A percentile compares a stretch with the other conserved stretches of the same genome.
These are phyloP conservation scores for Flaveria trinervia DNA, from an alignment of 129 eudicot genomes.

Conservation along the genomic window DNA sequence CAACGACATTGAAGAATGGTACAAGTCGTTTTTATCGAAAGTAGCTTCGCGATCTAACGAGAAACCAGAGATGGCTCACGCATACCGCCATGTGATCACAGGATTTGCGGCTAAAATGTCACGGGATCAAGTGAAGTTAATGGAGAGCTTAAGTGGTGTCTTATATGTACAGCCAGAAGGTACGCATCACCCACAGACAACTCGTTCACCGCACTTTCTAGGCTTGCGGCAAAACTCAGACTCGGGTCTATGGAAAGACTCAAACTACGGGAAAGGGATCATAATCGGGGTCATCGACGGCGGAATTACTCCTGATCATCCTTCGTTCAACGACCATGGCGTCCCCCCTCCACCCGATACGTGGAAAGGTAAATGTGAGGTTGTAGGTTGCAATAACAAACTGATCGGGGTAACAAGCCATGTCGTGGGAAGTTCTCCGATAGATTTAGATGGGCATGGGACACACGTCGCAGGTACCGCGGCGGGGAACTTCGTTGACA, in stretches of 20 bases:
- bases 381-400: slow-evolving; percentile 29
- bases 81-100: slow-evolving; percentile 23
- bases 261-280: slow-evolving; percentile 32
- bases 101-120: slow-evolving; percentile 43
- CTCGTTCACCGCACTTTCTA: slow-evolving; percentile 32
- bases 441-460: slow-evolving; percentile 42
- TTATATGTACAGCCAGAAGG: slow-evolving; percentile 28
- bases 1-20: slow-evolving; percentile 9
- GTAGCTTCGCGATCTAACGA: not conserved
- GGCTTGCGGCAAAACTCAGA: slow-evolving; percentile 25
- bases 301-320: slow-evolving; percentile 29
- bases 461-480: slow-evolving; percentile 42
- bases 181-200: slow-evolving; percentile 33
- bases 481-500: slow-evolving; percentile 39
- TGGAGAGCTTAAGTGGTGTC: slow-evolving; percentile 31
- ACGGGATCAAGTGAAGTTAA: slow-evolving; percentile 25
- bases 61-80: not conserved
- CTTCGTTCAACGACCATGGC: slow-evolving; percentile 29
- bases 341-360: slow-evolving; percentile 41
- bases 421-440: not conserved
- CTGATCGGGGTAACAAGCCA: slow-evolving; percentile 25
- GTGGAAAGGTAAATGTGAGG: slow-evolving; percentile 41
- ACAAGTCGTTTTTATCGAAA: not conserved
- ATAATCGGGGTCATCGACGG: slow-evolving; percentile 32
- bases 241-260: slow-evolving; percentile 28